phyloP scores from a whole-genome alignment of 306 rosid species.

The Pachyrhizus erosus region DNA sequence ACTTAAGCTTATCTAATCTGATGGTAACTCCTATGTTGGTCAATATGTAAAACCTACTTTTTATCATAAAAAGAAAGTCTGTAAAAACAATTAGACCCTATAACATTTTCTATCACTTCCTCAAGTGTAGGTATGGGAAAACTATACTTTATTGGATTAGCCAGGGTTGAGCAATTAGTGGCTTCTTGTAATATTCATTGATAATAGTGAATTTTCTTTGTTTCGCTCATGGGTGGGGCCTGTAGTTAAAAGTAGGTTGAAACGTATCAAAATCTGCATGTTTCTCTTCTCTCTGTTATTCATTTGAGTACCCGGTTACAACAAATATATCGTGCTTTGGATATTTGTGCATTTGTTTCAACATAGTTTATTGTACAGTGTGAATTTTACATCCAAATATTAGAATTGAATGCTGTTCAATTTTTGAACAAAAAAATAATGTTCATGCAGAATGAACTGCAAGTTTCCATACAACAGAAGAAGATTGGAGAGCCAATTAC shows the following conservation, averaged over 20 bases:
- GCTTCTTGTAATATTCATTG: neutral
- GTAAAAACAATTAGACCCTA: neutral
- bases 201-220: neutral
- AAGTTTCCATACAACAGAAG: conserved; percentile 64
- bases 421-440: neutral
- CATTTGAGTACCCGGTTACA: neutral
- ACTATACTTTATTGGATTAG: neutral
- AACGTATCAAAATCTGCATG: neutral
- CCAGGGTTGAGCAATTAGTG: neutral
- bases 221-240: neutral
- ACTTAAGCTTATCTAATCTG: neutral
- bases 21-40: neutral
- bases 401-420: conserved; percentile 3
- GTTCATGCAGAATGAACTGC: conserved; percentile 75
- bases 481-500: conserved; percentile 82
- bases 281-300: neutral
- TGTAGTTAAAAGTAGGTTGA: neutral
- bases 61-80: neutral
- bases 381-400: conserved; percentile 12
- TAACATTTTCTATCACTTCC: neutral
- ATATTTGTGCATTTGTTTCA: neutral
- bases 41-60: neutral
- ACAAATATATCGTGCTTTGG: neutral
- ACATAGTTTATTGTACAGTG: neutral
- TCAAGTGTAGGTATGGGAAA: neutral